phyloP scores from a whole-genome alignment of 305 asterid species.

The Rubia tinctorum region DNA sequence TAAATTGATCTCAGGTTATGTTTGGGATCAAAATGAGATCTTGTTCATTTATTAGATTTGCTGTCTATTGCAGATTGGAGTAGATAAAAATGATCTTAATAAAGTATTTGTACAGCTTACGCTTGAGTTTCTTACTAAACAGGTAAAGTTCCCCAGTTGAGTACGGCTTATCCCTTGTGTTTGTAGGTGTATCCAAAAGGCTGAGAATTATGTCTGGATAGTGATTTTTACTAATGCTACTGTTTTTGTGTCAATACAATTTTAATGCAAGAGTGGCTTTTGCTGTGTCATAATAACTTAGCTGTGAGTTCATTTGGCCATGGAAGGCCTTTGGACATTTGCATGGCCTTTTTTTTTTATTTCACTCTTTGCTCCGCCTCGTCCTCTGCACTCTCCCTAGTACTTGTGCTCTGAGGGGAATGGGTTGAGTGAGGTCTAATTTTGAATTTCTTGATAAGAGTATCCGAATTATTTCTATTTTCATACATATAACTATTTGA shows the following conservation, averaged over 20 bases:
- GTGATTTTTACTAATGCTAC: background rate
- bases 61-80: constrained; percentile 68
- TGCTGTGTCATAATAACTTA: background rate
- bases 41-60: background rate
- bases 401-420: background rate
- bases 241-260: background rate
- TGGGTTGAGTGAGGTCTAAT: background rate
- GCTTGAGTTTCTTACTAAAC: constrained; percentile 83
- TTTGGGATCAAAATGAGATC: background rate
- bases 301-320: background rate
- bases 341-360: background rate
- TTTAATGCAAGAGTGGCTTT: background rate
- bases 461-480: background rate
- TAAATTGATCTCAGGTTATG: background rate
- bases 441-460: background rate
- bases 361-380: background rate
- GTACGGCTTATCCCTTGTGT: background rate
- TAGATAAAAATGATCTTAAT: constrained; percentile 65
- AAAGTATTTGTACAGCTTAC: constrained; percentile 90
- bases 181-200: constrained; percentile 1
- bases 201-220: background rate
- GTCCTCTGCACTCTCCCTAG: background rate
- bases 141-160: constrained; percentile 44
- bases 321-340: background rate
- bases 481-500: background rate